These are phyloP conservation scores for Kodamaea leandrae DNA, from an alignment of 805 yeast genomes.

Conservation along the genomic window DNA sequence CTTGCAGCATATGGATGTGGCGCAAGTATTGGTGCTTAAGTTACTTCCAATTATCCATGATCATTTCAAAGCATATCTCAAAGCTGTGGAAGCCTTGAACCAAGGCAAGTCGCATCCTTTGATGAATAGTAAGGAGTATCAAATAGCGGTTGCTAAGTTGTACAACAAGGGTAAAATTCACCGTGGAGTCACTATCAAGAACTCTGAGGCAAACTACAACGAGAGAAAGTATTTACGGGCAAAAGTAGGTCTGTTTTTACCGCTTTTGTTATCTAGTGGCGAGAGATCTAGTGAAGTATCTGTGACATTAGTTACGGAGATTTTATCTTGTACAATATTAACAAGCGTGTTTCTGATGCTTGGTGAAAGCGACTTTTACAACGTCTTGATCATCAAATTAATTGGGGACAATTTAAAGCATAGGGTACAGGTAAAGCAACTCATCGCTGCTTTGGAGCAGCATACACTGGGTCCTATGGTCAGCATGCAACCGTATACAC, in stretches of 20 bases:
- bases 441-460: slow-evolving; percentile 66
- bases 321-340: slow-evolving; percentile 49
- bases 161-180: slow-evolving; percentile 58
- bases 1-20: slow-evolving; percentile 46
- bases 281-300: slow-evolving; percentile 52
- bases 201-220: slow-evolving; percentile 30
- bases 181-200: slow-evolving; percentile 45
- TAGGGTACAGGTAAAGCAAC: slow-evolving; percentile 66
- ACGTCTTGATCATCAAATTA: slow-evolving; percentile 55
- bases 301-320: slow-evolving; percentile 54
- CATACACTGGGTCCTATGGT: slow-evolving; percentile 42
- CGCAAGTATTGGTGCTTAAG: slow-evolving; percentile 55
- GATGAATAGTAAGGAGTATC: slow-evolving; percentile 30
- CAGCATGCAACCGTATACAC: slow-evolving; percentile 8
- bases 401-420: slow-evolving; percentile 69
- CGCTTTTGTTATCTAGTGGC: slow-evolving; percentile 44
- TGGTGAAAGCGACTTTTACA: slow-evolving; percentile 76
- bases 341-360: slow-evolving; percentile 55
- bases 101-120: slow-evolving; percentile 1
- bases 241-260: slow-evolving; percentile 43
- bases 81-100: slow-evolving; percentile 35
- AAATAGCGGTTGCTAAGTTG: slow-evolving; percentile 40
- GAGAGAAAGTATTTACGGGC: slow-evolving; percentile 51
- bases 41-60: slow-evolving; percentile 63
- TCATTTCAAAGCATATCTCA: slow-evolving; percentile 55